Conservation (phyloP, 1,139 yeast species). For the Taiozyma sp. region DNA sequence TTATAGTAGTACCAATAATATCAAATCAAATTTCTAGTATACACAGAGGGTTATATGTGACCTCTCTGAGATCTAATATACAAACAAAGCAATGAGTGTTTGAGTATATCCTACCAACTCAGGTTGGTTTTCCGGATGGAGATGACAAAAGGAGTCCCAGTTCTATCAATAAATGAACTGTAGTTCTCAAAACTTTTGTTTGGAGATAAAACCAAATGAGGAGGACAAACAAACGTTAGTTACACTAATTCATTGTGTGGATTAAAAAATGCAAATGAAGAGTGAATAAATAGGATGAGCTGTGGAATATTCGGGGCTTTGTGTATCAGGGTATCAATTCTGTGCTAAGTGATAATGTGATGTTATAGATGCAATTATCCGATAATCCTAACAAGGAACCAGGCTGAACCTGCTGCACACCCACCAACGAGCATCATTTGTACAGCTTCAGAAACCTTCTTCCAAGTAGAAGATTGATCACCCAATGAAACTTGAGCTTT, state of each 20-base stretch:
- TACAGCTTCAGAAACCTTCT: slow-evolving; percentile 71
- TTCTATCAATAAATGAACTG: not conserved
- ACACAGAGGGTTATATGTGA: not conserved
- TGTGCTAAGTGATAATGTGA: not conserved
- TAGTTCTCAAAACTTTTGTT: not conserved
- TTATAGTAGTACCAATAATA: not conserved
- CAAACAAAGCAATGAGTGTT: not conserved
- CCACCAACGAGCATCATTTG: slow-evolving; percentile 95
- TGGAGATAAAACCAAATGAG: not conserved
- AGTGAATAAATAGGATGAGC: not conserved
- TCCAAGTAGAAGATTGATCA: slow-evolving; percentile 56
- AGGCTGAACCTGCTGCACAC: slow-evolving; percentile 94
- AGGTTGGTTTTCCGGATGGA: not conserved
- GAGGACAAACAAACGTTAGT: not conserved
- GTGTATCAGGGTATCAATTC: not conserved
- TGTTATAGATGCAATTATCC: slow-evolving; percentile 26
- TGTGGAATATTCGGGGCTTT: not conserved
- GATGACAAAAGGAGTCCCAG: not conserved
- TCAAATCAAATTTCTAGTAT: not conserved
- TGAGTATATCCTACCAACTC: not conserved
- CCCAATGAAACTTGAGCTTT: slow-evolving; percentile 87
- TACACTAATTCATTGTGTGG: not conserved
- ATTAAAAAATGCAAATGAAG: not conserved
- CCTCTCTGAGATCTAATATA: not conserved
- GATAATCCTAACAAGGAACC: slow-evolving; percentile 81